A percentile compares a stretch with the other conserved stretches of the same genome.
Conservation (phyloP, 371 early-diverging fungal species). For the Sporodiniella umbellata region DNA sequence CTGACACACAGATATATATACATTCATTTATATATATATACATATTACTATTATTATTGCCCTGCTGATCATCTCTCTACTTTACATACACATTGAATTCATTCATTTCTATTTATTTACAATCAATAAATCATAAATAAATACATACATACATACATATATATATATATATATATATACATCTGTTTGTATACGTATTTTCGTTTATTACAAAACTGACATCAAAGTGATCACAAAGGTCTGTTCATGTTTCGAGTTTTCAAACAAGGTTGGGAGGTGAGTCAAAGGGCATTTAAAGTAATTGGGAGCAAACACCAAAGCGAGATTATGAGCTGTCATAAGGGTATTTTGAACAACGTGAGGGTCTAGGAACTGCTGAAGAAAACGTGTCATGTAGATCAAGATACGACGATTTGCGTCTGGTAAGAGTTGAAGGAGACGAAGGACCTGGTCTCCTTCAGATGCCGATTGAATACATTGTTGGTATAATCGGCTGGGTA, state of each 20-base stretch:
- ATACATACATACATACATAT: no score
- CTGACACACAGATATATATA: no score
- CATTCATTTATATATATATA: no score
- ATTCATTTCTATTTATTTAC: no score
- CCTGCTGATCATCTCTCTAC: no score
- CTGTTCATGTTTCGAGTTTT: slow-evolving; percentile 74
- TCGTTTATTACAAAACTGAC: no score
- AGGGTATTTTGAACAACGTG: slow-evolving; percentile 68
- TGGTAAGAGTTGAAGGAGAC: slow-evolving; percentile 66
- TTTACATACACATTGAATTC: no score
- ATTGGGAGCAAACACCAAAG: slow-evolving; percentile 95
- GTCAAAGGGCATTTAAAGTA: slow-evolving; percentile 86
- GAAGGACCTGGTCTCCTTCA: slow-evolving; percentile 53
- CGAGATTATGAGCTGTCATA: slow-evolving; percentile 88
- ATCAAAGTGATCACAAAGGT: slow-evolving; percentile 41
- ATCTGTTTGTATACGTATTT: no score
- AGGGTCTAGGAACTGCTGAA: slow-evolving; percentile 68
- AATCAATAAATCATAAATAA: no score
- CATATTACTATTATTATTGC: no score
- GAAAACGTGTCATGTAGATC: slow-evolving; percentile 49
- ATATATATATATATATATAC: no score
- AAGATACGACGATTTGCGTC: slow-evolving; percentile 74
- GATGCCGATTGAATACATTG: slow-evolving; percentile 61
- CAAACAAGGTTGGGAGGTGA: slow-evolving; percentile 73
- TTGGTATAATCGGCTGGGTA: slow-evolving; percentile 76